These are phyloP conservation scores for Symmetrospora coprosmae DNA, from an alignment of 768 basidiomycete genomes.

Conservation along the genomic window DNA sequence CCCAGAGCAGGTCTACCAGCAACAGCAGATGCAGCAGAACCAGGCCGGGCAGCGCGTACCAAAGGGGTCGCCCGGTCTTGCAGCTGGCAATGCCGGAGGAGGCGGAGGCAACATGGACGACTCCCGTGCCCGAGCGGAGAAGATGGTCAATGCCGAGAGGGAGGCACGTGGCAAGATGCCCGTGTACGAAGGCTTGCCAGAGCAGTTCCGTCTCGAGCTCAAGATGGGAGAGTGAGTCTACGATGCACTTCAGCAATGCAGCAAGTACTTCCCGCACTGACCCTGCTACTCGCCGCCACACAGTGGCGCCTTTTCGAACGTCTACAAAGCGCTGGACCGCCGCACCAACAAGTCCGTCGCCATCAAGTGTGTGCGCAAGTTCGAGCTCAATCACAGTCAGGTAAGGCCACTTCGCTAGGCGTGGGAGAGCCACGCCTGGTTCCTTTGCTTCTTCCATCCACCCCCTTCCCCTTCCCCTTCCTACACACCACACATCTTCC, in stretches of 20 bases:
- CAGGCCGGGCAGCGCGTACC: background rate
- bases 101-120: background rate
- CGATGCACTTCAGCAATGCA: background rate
- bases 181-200: conserved; percentile 23
- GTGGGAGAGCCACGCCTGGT: conserved; percentile 11
- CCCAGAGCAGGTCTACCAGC: background rate
- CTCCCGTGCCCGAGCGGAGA: conserved; percentile 56
- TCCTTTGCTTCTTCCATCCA: background rate
- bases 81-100: background rate
- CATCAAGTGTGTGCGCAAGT: conserved; percentile 93
- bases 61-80: background rate
- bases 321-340: conserved; percentile 72
- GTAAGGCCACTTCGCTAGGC: conserved; percentile 44
- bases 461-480: background rate
- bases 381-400: conserved; percentile 77
- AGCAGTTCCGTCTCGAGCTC: conserved; percentile 8
- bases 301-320: conserved; percentile 88
- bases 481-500: background rate
- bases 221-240: conserved; percentile 28
- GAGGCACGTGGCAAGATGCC: conserved; percentile 14
- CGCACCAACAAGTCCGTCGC: conserved; percentile 48
- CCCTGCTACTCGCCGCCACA: background rate
- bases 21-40: background rate
- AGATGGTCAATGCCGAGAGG: conserved; percentile 31
- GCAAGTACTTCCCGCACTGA: background rate